These are phyloP conservation scores for Rhizoclosmatium sp. DNA, from an alignment of 192 early-diverging fungal species.

Conservation along the genomic window DNA sequence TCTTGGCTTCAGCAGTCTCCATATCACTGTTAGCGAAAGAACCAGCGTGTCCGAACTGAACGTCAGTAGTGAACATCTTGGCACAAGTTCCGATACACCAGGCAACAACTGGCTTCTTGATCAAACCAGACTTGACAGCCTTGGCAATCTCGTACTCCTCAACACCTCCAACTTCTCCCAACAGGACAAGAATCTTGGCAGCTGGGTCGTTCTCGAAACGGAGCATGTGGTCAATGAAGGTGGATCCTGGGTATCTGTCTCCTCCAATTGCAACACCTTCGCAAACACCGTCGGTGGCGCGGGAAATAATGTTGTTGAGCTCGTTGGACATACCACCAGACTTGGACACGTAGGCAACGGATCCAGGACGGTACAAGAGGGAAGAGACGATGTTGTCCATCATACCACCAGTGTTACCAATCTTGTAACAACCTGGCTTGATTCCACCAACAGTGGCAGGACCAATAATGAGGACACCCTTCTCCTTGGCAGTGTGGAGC, in stretches of 20 bases:
- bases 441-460: constrained; percentile 99
- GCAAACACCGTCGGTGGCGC: constrained; percentile 96
- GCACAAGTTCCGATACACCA: constrained; percentile 99
- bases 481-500: constrained; percentile 80
- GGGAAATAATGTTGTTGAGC: constrained; percentile 98
- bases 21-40: constrained; percentile 93
- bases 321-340: constrained; percentile 99
- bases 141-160: constrained; percentile 96
- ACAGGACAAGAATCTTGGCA: constrained; percentile 92
- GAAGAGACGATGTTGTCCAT: constrained; percentile 99
- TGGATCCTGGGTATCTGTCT: constrained; percentile 97
- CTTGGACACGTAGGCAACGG: constrained; percentile 98
- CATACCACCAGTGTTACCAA: constrained; percentile 99
- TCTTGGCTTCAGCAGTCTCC: constrained; percentile 98
- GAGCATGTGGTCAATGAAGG: constrained; percentile 97
- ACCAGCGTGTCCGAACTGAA: constrained; percentile 99
- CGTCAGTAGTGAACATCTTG: constrained; percentile 97
- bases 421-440: constrained; percentile 99
- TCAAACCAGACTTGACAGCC: constrained; percentile 85
- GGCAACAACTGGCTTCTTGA: constrained; percentile 98
- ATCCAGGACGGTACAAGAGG: constrained; percentile 96
- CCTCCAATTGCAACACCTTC: constrained; percentile 99
- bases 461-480: constrained; percentile 89
- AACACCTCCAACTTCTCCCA: constrained; percentile 98
- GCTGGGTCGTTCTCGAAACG: constrained; percentile 92